Conservation (phyloP, 805 yeast species). For the Brettanomyces custersianus region DNA sequence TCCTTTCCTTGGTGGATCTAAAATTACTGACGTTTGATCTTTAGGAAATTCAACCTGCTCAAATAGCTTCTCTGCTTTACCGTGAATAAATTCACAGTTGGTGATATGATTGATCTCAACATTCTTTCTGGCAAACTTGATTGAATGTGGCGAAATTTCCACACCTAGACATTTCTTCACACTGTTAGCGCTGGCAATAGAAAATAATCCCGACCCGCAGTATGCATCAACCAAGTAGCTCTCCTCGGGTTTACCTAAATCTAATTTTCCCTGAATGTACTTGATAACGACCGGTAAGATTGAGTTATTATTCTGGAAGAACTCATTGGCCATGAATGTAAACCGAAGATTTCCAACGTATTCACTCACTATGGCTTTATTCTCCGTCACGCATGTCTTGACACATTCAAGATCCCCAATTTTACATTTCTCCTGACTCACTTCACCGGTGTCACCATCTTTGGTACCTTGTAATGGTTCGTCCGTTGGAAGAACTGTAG, state of each 20-base stretch:
- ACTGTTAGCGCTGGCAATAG: constrained; percentile 72
- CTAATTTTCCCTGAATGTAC: constrained; percentile 69
- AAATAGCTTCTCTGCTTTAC: constrained; percentile 88
- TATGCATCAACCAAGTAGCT: constrained; percentile 85
- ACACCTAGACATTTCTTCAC: constrained; percentile 89
- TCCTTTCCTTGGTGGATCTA: constrained; percentile 97
- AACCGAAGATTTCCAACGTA: constrained; percentile 66
- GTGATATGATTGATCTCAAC: constrained; percentile 63
- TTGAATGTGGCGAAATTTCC: constrained; percentile 86
- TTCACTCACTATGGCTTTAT: constrained; percentile 75
- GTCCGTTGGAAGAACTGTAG: constrained; percentile 32
- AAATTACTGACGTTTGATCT: constrained; percentile 73
- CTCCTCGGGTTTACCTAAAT: constrained; percentile 25
- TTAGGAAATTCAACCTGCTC: constrained; percentile 68
- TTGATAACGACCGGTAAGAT: constrained; percentile 76
- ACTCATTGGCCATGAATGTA: constrained; percentile 89
- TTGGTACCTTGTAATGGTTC: constrained; percentile 27
- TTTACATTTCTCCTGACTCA: not conserved
- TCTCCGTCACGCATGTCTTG: constrained; percentile 70
- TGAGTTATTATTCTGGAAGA: constrained; percentile 92
- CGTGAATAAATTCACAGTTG: constrained; percentile 79
- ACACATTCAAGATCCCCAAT: constrained; percentile 21
- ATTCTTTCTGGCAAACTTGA: constrained; percentile 76
- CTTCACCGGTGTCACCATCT: constrained; percentile 22
- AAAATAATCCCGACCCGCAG: constrained; percentile 93